phyloP scores from a whole-genome alignment of 192 early-diverging fungal species.

The Geosiphon pyriformis region DNA sequence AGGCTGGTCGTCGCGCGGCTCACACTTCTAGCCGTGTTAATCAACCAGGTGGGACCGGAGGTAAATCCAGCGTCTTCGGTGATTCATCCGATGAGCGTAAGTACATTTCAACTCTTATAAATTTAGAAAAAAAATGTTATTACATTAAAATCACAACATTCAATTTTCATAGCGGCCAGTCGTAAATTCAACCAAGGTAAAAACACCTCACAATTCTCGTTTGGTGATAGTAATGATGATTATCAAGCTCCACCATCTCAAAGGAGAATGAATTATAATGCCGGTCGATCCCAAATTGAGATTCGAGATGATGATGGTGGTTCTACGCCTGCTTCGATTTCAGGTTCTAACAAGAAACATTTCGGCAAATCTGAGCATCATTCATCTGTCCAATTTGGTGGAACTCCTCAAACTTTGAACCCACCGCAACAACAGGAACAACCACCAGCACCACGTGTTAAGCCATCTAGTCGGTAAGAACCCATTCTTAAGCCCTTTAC shows the following conservation, averaged over 20 bases:
- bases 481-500: background rate
- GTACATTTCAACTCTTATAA: background rate
- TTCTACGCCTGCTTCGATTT: background rate
- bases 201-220: constrained; percentile 17
- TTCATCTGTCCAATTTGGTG: constrained; percentile 9
- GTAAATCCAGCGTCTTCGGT: constrained; percentile 19
- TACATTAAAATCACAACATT: background rate
- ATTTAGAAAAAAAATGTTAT: background rate
- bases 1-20: constrained; percentile 5
- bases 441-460: background rate
- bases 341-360: constrained; percentile 3
- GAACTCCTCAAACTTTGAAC: background rate
- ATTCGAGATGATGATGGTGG: background rate
- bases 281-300: background rate
- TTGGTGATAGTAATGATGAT: constrained; percentile 8
- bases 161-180: background rate
- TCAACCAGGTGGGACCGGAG: constrained; percentile 26
- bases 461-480: constrained; percentile 2
- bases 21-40: constrained; percentile 22
- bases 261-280: background rate
- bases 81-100: background rate
- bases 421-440: background rate
- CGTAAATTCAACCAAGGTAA: constrained; percentile 11
- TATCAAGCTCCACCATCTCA: background rate
- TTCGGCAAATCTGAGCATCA: constrained; percentile 9